phyloP scores from a whole-genome alignment of 1,284 basidiomycete genomes.

The Ceratobasidium sp. region DNA sequence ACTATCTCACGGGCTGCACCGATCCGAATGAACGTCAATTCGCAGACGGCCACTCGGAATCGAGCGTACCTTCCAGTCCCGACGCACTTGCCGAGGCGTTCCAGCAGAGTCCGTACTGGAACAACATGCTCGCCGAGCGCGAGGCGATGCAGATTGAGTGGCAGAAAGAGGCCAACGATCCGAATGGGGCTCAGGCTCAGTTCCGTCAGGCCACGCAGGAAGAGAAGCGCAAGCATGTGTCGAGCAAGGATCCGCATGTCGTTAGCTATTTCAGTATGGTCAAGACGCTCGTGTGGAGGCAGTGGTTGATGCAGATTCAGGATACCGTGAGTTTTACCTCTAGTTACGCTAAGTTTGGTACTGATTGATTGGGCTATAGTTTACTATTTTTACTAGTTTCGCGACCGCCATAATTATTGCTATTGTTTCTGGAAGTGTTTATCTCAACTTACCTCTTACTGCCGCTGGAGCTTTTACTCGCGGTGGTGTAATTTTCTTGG shows the following conservation, averaged over 20 bases:
- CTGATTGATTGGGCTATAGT: constrained; percentile 59
- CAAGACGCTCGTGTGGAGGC: constrained; percentile 71
- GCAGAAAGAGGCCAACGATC: constrained; percentile 66
- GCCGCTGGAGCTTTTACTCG: constrained; percentile 86
- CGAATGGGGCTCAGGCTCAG: constrained; percentile 67
- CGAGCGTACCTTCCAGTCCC: constrained; percentile 75
- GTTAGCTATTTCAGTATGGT: constrained; percentile 80
- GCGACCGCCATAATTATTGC: constrained; percentile 56
- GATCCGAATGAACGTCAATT: constrained; percentile 65
- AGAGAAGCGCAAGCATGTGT: constrained; percentile 84
- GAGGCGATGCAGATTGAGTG: constrained; percentile 65
- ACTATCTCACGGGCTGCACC: constrained; percentile 54
- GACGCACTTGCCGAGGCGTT: constrained; percentile 76
- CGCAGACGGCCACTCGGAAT: constrained; percentile 68
- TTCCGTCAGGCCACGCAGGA: constrained; percentile 81
- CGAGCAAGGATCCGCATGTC: constrained; percentile 86
- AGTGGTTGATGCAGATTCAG: constrained; percentile 80
- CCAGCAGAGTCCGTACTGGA: constrained; percentile 61
- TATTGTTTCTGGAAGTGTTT: constrained; percentile 79
- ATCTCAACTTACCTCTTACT: constrained; percentile 73
- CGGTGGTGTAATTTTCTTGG: constrained; percentile 73
- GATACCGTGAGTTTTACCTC: constrained; percentile 54
- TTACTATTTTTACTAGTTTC: constrained; percentile 42
- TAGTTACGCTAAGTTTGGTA: background rate
- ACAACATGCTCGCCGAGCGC: constrained; percentile 51